Percentiles rank a stretch among this genome's conserved stretches.
Evolutionary conservation across 805 yeast genomes (phyloP).

Genomic region (Tetrapisispora namnaoensis): DNA sequence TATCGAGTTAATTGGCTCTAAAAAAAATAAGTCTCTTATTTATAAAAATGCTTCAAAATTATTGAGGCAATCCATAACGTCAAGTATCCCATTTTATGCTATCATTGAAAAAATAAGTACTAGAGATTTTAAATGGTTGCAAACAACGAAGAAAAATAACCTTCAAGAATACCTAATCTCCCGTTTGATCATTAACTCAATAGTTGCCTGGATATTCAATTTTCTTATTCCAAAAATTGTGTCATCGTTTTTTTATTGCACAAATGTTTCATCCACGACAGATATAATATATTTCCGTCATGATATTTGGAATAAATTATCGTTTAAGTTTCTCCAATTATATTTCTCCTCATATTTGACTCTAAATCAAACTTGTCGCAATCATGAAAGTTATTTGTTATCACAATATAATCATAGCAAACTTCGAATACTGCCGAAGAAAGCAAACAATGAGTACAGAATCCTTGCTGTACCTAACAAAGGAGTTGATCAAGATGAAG

Average conservation of each 20-base stretch:
- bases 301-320: constrained; percentile 42
- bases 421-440: constrained; percentile 51
- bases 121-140: constrained; percentile 48
- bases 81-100: constrained; percentile 26
- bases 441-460: constrained; percentile 40
- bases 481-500: constrained; percentile 29
- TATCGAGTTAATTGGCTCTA: constrained; percentile 41
- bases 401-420: constrained; percentile 31
- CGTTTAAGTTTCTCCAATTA: constrained; percentile 33
- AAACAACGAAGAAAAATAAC: constrained; percentile 27
- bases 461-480: constrained; percentile 46
- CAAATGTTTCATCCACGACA: constrained; percentile 40
- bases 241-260: constrained; percentile 52
- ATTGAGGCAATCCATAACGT: constrained; percentile 32
- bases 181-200: constrained; percentile 28
- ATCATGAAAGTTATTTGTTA: constrained; percentile 14
- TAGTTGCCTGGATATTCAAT: constrained; percentile 51
- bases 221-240: constrained; percentile 39
- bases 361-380: constrained; percentile 10
- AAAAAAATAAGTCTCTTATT: constrained; percentile 37
- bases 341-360: constrained; percentile 36
- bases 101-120: constrained; percentile 27
- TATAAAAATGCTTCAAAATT: constrained; percentile 30
- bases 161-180: constrained; percentile 36
- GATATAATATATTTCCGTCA: constrained; percentile 46